These are phyloP conservation scores for Ciborinia camelliae DNA, from an alignment of 2,329 filamentous ascomycete species.

Conservation along the genomic window DNA sequence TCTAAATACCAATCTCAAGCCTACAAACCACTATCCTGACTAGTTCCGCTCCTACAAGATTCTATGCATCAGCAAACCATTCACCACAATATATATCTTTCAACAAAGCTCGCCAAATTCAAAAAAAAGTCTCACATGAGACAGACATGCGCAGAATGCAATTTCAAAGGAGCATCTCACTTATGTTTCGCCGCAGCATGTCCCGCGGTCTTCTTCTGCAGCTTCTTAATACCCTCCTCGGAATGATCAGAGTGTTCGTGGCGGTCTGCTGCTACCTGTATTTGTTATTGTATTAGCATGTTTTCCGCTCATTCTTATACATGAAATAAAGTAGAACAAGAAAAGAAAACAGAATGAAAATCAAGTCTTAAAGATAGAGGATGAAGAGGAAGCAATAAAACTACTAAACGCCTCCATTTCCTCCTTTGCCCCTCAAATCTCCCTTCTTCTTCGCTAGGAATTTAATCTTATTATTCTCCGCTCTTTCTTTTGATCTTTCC, in stretches of 20 bases:
- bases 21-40: conserved; percentile 30
- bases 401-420: background rate
- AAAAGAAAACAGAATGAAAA: background rate
- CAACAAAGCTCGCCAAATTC: too few relatives aligned
- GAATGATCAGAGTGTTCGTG: conserved; percentile 20
- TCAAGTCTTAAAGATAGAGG: background rate
- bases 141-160: background rate
- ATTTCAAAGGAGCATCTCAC: conserved; percentile 27
- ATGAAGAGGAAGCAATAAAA: background rate
- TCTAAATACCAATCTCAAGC: background rate
- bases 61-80: conserved; percentile 10
- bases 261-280: conserved; percentile 32
- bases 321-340: background rate
- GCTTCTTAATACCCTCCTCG: conserved; percentile 50
- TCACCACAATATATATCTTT: background rate
- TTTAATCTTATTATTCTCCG: background rate
- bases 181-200: conserved; percentile 33
- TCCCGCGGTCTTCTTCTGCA: conserved; percentile 50
- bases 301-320: background rate
- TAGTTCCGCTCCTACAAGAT: conserved; percentile 31
- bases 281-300: background rate
- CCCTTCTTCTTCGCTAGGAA: background rate
- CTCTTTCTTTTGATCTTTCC: background rate
- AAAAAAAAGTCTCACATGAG: conserved; percentile 12
- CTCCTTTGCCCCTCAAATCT: background rate